Percentiles rank a stretch among this genome's conserved stretches.
phyloP scores from a whole-genome alignment of 2,329 filamentous ascomycete species.

The Cryphonectria parasitica region DNA sequence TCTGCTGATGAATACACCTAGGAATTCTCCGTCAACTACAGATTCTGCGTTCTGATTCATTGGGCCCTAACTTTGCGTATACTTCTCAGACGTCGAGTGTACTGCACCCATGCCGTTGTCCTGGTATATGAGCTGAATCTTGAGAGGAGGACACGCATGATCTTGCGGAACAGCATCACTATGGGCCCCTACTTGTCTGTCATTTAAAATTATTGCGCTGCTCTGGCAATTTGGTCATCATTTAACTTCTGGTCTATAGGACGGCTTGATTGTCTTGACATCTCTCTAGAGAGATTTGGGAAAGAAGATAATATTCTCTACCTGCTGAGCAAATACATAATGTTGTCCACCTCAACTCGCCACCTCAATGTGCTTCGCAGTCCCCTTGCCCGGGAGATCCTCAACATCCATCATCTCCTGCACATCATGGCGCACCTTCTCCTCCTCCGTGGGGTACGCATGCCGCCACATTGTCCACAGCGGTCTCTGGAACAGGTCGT shows the following conservation, averaged over 20 bases:
- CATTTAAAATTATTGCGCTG: too few relatives aligned
- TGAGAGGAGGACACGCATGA: background rate
- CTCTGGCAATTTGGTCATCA: too few relatives aligned
- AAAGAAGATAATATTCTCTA: too few relatives aligned
- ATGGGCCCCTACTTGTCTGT: background rate
- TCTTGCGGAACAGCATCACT: too few relatives aligned
- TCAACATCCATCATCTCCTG: slow-evolving; percentile 17
- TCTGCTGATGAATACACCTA: background rate
- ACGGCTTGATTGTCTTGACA: too few relatives aligned
- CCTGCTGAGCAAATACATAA: too few relatives aligned
- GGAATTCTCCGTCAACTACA: background rate
- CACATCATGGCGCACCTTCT: slow-evolving; percentile 30
- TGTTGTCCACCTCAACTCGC: background rate
- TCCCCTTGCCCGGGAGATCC: background rate
- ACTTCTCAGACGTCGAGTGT: background rate
- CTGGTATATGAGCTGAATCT: background rate
- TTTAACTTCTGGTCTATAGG: too few relatives aligned
- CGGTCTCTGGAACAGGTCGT: slow-evolving; percentile 47
- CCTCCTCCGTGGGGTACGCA: slow-evolving; percentile 41
- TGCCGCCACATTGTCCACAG: slow-evolving; percentile 47
- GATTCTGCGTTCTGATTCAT: background rate
- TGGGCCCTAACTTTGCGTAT: background rate
- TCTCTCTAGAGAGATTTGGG: too few relatives aligned
- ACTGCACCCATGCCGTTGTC: background rate
- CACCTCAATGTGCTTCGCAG: background rate